Evolutionary conservation across 352 stramenopile species (phyloP), one percentile per base, ranked within the genome.

Genomic region (Thalassiosira ordinaria): DNA sequence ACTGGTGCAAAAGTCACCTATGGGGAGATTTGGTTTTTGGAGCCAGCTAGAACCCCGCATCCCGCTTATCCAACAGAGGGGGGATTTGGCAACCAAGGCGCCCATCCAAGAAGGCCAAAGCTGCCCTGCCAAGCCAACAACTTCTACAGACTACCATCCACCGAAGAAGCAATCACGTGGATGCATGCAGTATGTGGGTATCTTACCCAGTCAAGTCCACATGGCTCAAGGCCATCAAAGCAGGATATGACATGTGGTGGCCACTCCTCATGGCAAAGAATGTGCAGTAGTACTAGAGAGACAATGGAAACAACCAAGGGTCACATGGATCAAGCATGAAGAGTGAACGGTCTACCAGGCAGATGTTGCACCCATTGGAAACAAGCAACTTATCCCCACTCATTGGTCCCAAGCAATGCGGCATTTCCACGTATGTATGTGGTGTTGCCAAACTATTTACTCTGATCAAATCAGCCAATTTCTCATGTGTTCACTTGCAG

Each of bases 401-500:
- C 20, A 46, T 26, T 11, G 56, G 49, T 5, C 53, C 24, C 14
- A 64, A 64, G 31, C 16, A 29, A 1, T 5, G 31, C 1, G 52
- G 70, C 51, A 33, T 86, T 0, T 85, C 74, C 39, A 68, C 41
- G 6, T 68, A 74, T 39, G 26, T 79, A 0, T 80, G 71, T 22
- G 44, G 76, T 13, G 47, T 41, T 7, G 33, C 0, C 22, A 80
- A 0, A 80, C 62, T 11, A 63, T 85, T 16, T 85, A 73, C 26
- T 64, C 47, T 18, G 85, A 89, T 39, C 78, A 85, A 76, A 85
- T 82, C 0, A 82, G 85, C 4, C n/a, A 39, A 20, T 87, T 89
- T 18, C 76, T 57, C 9, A 67, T 64, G 0, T 53, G 29, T 9
- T 88, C 74, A n/a, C 44, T 46, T 29, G 11, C 49, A 24, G 82